Conservation (phyloP, 2,329 filamentous ascomycete species). For the Boeremia exigua region DNA sequence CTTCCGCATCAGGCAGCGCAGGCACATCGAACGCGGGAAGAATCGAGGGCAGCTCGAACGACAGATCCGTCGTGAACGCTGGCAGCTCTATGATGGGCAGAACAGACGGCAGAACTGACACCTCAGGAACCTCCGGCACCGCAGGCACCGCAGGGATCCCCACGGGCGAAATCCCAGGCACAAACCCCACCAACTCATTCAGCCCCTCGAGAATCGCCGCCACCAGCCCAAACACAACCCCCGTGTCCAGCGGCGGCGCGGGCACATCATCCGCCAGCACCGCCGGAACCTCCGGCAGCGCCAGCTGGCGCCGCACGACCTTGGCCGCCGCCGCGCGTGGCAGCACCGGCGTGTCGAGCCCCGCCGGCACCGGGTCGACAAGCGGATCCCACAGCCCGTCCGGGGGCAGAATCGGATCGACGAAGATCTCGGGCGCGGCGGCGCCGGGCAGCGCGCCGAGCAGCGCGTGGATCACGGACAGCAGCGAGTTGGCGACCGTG, state of each 20-base stretch:
- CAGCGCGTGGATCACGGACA: constrained; percentile 10
- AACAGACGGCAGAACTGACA: background rate
- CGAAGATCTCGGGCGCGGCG: constrained; percentile 3
- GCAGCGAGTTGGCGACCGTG: constrained; percentile 2
- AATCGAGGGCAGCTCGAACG: background rate
- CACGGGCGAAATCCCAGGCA: background rate
- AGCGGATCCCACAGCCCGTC: background rate
- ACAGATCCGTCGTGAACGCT: no score
- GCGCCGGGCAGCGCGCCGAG: constrained; percentile 5
- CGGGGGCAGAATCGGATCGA: background rate
- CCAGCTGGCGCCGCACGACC: no score
- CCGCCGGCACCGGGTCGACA: background rate
- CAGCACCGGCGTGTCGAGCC: no score
- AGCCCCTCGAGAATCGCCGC: constrained; percentile 4
- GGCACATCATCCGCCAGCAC: background rate
- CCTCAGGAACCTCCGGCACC: no score
- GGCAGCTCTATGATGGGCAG: no score
- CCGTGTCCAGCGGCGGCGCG: background rate
- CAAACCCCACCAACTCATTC: background rate
- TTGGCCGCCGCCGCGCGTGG: no score
- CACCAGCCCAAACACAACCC: background rate
- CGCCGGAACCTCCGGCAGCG: no score
- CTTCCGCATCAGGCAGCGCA: background rate
- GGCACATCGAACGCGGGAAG: background rate
- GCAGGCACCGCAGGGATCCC: no score